Base-by-base conservation (phyloP, 306 rosid genomes). In the Urtica urens region DNA sequence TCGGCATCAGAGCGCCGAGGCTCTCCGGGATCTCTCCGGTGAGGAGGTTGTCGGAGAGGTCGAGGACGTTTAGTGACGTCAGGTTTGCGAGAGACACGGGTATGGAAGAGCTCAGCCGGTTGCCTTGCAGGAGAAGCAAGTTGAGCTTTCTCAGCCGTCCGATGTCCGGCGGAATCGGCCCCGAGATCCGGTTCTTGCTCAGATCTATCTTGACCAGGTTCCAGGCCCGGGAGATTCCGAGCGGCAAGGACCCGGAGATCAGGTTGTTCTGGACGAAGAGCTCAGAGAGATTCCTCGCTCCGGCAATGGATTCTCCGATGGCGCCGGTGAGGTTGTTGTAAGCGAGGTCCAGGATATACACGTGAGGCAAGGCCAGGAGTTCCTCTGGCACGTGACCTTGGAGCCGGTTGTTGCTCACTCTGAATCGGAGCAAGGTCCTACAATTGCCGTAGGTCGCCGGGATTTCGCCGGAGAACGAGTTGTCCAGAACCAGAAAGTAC, bases 21-120 rank as follows among this genome's bases (percentile, higher is more conserved):
- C 86, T 85, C 22, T 82, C 99, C 21, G 96, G 99, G 66, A 92
- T 92, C 6, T 54, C 71, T 5, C 99, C 99, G 0, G 94, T 79
- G 58, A 92, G 57, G 3, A 56, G 80, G 58, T 92, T 92, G 52
- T 73, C 73, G 29, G 99, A 92, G 52, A 86, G 84, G 54, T 92
- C 99, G 46, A 92, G 99, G 65, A 92, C 93, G 59, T 92, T 92
- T 56, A 92, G 81, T 27, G 81, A 82, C 52, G 49, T 69, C 8
- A 85, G 70, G 3, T 53, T 64, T 34, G 94, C 79, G 19, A 92
- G 75, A 7, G 96, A 77, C 46, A 48, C 56, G 0, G 99, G 99
- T 25, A 92, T 92, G 4, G 87, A 67, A 22, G 87, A 82, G 39
- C 51, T 82, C 63, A 92, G 43, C 69, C 58, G 74, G 71, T 92